Evolutionary conservation across 306 rosid genomes (phyloP), one percentile per base, ranked within the genome.

Genomic region (Acacia confusa): DNA sequence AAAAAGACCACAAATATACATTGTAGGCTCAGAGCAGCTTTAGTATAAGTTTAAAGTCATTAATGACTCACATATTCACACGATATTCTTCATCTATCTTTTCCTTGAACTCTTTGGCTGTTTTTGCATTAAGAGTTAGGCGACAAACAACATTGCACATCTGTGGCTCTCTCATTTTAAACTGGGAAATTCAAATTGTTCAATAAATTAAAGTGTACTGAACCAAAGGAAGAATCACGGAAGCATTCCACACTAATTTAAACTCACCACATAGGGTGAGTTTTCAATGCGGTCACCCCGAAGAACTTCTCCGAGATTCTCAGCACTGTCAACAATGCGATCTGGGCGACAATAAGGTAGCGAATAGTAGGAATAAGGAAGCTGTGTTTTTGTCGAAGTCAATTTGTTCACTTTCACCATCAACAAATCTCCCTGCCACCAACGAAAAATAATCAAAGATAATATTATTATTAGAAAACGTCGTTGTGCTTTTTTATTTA

Each of bases 271-370:
- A 63, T 82, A 91, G 65, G 92, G 92, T 76, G 94, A 91, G 85
- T 91, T 91, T 69, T 91, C 92, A 19, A 91, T 89, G 32, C 91
- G 91, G 61, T 91, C 94, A 43, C 94, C 92, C 69, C 94, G 91
- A 77, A 91, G 94, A 78, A 91, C 91, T 76, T 91, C 94, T 75
- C 94, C 94, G 9, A 91, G 94, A 89, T 91, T 91, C 88, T 89
- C 94, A 60, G 92, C 92, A 78, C 94, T 89, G 80, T 91, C 94
- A 53, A 89, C 82, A 79, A 91, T 91, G 32, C 15, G 76, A 58
- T 87, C 66, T 16, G 94, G 94, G 52, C 28, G 74, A 83, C 94
- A 91, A 69, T 87, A 91, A 6, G 91, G 90, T 70, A 91, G 90
- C 30, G 94, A 85, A 84, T 91, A 89, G 79, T 84, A 89, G 4